phyloP scores from a whole-genome alignment of 2,329 filamentous ascomycete genomes.

The Pseudogymnoascus sp. region DNA sequence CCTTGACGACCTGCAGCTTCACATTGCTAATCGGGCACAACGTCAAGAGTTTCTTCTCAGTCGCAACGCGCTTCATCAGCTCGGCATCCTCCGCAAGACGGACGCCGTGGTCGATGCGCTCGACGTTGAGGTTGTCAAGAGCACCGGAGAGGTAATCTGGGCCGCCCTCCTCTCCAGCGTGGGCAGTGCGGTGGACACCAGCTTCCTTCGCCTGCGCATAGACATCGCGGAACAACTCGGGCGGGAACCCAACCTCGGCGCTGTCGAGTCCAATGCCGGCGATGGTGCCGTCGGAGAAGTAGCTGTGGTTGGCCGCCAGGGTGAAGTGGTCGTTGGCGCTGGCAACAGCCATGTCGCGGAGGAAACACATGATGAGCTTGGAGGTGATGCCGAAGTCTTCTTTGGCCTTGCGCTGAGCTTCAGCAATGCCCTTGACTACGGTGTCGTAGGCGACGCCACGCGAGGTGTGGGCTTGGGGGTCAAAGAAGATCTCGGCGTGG shows the following conservation, averaged over 20 bases:
- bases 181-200: slow-evolving; percentile 59
- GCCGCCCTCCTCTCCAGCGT: slow-evolving; percentile 71
- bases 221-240: slow-evolving; percentile 53
- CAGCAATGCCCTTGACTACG: slow-evolving; percentile 55
- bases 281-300: slow-evolving; percentile 46
- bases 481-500: slow-evolving; percentile 75
- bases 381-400: slow-evolving; percentile 57
- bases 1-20: slow-evolving; percentile 39
- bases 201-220: slow-evolving; percentile 47
- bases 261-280: slow-evolving; percentile 62
- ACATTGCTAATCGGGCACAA: slow-evolving; percentile 72
- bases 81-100: slow-evolving; percentile 52
- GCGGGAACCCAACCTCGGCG: slow-evolving; percentile 50
- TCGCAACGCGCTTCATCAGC: slow-evolving; percentile 52
- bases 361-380: slow-evolving; percentile 63
- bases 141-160: slow-evolving; percentile 57
- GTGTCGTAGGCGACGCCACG: slow-evolving; percentile 57
- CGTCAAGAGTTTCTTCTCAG: slow-evolving; percentile 54
- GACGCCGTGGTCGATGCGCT: slow-evolving; percentile 70
- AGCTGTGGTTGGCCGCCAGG: slow-evolving; percentile 35
- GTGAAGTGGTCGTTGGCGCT: slow-evolving; percentile 45
- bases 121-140: slow-evolving; percentile 52
- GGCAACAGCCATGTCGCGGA: slow-evolving; percentile 59
- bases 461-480: slow-evolving; percentile 65
- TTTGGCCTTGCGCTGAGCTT: slow-evolving; percentile 53